Evolutionary conservation across 331 rosid species (phyloP).

Genomic region (Stylosanthes scabra): DNA sequence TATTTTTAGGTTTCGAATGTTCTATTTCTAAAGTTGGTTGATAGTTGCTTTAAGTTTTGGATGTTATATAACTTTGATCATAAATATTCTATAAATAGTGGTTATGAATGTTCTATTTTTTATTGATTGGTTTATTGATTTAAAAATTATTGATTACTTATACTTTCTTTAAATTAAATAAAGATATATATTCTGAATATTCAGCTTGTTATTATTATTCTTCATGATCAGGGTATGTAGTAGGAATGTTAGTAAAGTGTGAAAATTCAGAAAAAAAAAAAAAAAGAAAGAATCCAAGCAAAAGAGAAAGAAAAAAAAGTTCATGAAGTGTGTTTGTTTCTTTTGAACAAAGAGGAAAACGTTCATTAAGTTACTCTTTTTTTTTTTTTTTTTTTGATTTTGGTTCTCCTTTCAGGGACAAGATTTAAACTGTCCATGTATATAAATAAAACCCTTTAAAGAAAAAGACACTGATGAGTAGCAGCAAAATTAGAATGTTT

Average conservation of each 20-base stretch:
- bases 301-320: conserved; percentile 9
- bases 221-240: conserved; percentile 3
- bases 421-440: conserved; percentile 39
- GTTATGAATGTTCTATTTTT: too few relatives aligned
- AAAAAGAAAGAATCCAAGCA: too few relatives aligned
- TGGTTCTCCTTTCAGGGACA: conserved; percentile 42
- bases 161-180: too few relatives aligned
- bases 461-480: conserved; percentile 32
- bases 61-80: too few relatives aligned
- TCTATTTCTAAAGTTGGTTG: too few relatives aligned
- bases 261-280: conserved; percentile 2
- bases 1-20: too few relatives aligned
- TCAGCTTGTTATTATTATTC: conserved; percentile 33
- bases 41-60: too few relatives aligned
- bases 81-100: too few relatives aligned
- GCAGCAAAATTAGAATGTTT: conserved; percentile 14
- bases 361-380: conserved; percentile 21
- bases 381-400: neutral
- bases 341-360: conserved; percentile 40
- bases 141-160: too few relatives aligned
- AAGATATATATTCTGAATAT: conserved; percentile 31
- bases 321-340: neutral
- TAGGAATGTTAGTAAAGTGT: conserved; percentile 34
- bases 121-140: too few relatives aligned
- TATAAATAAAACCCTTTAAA: conserved; percentile 31